Percentiles rank a stretch among this genome's conserved stretches.
Conservation (phyloP, 2,329 filamentous ascomycete genomes). For the Diaporthe caulivora region DNA sequence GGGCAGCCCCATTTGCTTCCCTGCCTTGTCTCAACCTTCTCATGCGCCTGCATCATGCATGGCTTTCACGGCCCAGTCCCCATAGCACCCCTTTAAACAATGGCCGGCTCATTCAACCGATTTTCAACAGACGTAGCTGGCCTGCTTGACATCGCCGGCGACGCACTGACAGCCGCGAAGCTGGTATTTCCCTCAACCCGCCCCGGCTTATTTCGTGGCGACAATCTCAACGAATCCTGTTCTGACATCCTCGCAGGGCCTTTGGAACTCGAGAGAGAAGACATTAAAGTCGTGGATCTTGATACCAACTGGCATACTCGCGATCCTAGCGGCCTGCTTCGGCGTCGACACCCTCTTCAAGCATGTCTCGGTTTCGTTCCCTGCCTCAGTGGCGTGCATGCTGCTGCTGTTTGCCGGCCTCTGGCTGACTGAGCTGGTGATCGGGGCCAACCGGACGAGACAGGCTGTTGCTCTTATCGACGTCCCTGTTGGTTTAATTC, state of each 20-base stretch:
- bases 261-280: slow-evolving; percentile 35
- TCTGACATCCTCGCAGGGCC: slow-evolving; percentile 32
- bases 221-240: background rate
- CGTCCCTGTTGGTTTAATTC: slow-evolving; percentile 58
- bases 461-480: slow-evolving; percentile 63
- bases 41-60: background rate
- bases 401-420: slow-evolving; percentile 65
- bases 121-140: background rate
- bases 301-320: slow-evolving; percentile 59
- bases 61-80: background rate
- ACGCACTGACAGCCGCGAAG: slow-evolving; percentile 15
- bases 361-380: slow-evolving; percentile 65
- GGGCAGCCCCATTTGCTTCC: background rate
- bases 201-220: no score
- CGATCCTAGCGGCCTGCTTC: slow-evolving; percentile 57
- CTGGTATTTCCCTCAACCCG: slow-evolving; percentile 6
- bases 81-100: background rate
- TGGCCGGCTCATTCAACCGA: slow-evolving; percentile 4
- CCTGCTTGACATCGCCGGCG: slow-evolving; percentile 9
- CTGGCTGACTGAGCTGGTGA: slow-evolving; percentile 57
- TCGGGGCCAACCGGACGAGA: slow-evolving; percentile 63
- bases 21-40: background rate
- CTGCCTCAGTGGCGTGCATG: slow-evolving; percentile 70
- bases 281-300: slow-evolving; percentile 60
- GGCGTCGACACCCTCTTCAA: slow-evolving; percentile 58